Base-by-base conservation (phyloP, 768 basidiomycete genomes). In the Mycena venus region DNA sequence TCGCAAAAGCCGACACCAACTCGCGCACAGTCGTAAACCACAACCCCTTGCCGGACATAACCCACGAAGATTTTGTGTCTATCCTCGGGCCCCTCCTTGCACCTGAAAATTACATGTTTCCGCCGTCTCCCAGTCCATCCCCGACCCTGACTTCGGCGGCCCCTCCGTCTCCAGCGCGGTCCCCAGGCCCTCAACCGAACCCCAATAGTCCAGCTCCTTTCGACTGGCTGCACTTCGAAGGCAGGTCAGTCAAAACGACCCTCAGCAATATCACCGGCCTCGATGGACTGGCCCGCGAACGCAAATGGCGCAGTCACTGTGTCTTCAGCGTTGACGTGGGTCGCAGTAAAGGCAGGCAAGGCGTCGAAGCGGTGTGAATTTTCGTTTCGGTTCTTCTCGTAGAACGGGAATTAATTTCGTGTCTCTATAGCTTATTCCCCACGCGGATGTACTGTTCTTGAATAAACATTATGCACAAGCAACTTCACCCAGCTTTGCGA, bases 161-260 rank as follows among this genome's bases (percentile, higher is more conserved):
- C 31, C 83, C 69, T 53, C 81, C 82, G 36, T 56, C 77, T 79
- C 78, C 25, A 78, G 84, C 58, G 82, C 86, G 59, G 80, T 78
- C 38, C 5, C 53, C 66, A 14, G 42, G 62, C 44, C 68, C 38
- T 47, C 75, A 69, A 63, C 72, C 73, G 14, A 91, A 87, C 68
- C 86, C 87, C 10, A 87, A 89, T 73, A 92, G 90, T 60, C 92
- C 92, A 0, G 94, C 95, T 0, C 95, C 95, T 0, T 94, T 96
- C 65, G 94, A 96, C 76, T 95, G 95, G 94, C 83, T 96, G 8
- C 95, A 96, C 78, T 94, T 96, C 72, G 95, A 96, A 77, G 95
- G 95, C 5, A 86, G 95, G 3, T 93, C 90, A 0, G 91, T 94
- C 36, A 94, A 93, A 82, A 95, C 93, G 12, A 96, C 95, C 5